Evolutionary conservation across 345 rosid genomes (phyloP), one percentile per base, ranked within the genome.

Genomic region (Excoecaria agallocha): DNA sequence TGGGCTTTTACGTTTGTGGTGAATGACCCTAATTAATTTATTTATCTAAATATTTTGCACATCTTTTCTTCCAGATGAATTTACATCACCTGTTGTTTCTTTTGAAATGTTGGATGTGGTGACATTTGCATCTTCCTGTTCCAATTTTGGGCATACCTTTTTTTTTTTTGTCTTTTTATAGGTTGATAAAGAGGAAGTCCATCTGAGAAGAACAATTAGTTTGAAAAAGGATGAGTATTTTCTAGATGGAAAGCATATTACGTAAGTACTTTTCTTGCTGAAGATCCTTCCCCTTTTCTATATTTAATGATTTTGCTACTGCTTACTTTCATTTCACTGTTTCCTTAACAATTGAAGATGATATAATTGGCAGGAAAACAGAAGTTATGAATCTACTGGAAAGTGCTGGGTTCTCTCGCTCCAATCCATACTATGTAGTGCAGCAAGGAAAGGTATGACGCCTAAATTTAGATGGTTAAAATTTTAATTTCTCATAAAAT

Each of bases 141-240:
- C 25, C 58, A 66, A 30, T 69, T 49, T 54, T 74, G 46, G 60
- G 75, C 69, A 65, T n/a, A n/a, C n/a, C n/a, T n/a, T n/a, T 76
- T 51, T 73, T 30, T 43, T 43, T 70, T 86, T 66, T 82, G 13
- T 60, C 15, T 77, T 72, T 41, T 65, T 70, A 80, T 65, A 95
- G 99, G 99, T 95, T 78, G 99, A 95, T 74, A 95, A 95, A 83
- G 98, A 93, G 81, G 98, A 95, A 82, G 91, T 91, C 73, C 97
- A 86, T 69, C 79, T 95, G 82, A 96, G 96, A 68, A 85, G 97
- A 81, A 90, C 98, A 51, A 85, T 95, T 79, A 87, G 89, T 70
- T 79, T 90, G 83, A 93, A 95, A 79, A 95, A 95, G 86, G 99
- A 94, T 83, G 98, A 93, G 76, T 95, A 95, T 79, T 91, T 81